A percentile compares a stretch with the other conserved stretches of the same genome.
These are phyloP conservation scores for Ashbya aceris DNA, from an alignment of 1,139 yeast species.

Conservation along the genomic window DNA sequence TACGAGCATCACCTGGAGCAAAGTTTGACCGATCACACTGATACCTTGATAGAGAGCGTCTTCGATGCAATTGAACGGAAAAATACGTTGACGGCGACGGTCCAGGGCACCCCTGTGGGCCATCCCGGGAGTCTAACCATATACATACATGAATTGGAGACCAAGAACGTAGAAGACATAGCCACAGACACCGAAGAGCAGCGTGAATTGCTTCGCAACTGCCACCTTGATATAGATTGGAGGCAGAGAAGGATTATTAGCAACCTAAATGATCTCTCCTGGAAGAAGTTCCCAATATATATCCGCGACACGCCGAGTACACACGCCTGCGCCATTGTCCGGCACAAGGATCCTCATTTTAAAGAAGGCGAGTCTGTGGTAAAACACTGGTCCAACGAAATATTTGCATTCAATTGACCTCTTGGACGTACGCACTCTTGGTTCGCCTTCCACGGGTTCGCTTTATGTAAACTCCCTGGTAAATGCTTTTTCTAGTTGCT, in stretches of 20 bases:
- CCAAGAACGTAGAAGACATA: slow-evolving; percentile 11
- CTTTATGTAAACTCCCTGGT: slow-evolving; percentile 8
- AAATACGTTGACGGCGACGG: slow-evolving; percentile 15
- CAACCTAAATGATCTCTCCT: slow-evolving; percentile 47
- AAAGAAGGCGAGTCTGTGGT: slow-evolving; percentile 66
- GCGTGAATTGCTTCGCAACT: slow-evolving; percentile 19
- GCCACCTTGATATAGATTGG: slow-evolving; percentile 12
- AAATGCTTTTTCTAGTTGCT: slow-evolving; percentile 11
- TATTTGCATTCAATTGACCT: slow-evolving; percentile 15
- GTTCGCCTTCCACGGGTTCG: background rate
- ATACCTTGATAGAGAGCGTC: slow-evolving; percentile 41
- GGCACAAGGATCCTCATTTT: slow-evolving; percentile 41
- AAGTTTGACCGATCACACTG: slow-evolving; percentile 26
- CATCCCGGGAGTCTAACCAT: slow-evolving; percentile 5
- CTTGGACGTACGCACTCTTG: background rate
- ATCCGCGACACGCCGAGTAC: slow-evolving; percentile 57
- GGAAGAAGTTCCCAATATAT: slow-evolving; percentile 66
- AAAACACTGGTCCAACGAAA: slow-evolving; percentile 49
- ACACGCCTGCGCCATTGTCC: slow-evolving; percentile 75
- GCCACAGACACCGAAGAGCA: slow-evolving; percentile 6
- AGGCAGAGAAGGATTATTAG: slow-evolving; percentile 45
- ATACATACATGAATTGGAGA: slow-evolving; percentile 25
- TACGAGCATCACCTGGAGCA: slow-evolving; percentile 17
- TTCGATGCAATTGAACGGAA: slow-evolving; percentile 41
- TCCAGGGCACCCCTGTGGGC: background rate